Evolutionary conservation across 2,329 filamentous ascomycete species (phyloP).

Genomic region (Arthrobotrys iridis): DNA sequence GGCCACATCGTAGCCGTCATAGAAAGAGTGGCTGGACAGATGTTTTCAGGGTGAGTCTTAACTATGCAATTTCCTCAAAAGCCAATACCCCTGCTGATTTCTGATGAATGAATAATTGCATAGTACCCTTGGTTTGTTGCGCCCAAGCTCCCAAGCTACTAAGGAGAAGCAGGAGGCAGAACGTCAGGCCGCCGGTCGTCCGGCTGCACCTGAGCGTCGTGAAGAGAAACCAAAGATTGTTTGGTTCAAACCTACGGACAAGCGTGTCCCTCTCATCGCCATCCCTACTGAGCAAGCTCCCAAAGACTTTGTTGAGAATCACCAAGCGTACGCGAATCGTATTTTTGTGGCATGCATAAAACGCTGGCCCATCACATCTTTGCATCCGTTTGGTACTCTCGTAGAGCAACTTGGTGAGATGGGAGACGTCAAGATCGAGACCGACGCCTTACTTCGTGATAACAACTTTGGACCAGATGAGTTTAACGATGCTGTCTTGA

Average conservation of each 20-base stretch:
- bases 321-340: slow-evolving; percentile 95
- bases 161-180: slow-evolving; percentile 99
- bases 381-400: slow-evolving; percentile 96
- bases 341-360: slow-evolving; percentile 99
- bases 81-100: slow-evolving; percentile 54
- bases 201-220: slow-evolving; percentile 79
- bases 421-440: slow-evolving; percentile 97
- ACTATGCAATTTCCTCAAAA: background rate
- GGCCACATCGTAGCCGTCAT: slow-evolving; percentile 97
- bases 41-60: slow-evolving; percentile 79
- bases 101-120: too few relatives aligned
- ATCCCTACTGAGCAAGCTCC: slow-evolving; percentile 98
- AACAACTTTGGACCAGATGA: slow-evolving; percentile 99
- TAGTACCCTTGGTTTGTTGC: slow-evolving; percentile 86
- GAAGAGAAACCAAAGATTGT: slow-evolving; percentile 99
- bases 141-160: slow-evolving; percentile 96
- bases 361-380: slow-evolving; percentile 98
- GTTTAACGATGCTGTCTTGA: slow-evolving; percentile 94
- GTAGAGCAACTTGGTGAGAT: slow-evolving; percentile 97
- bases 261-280: slow-evolving; percentile 96
- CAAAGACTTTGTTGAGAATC: slow-evolving; percentile 97
- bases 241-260: slow-evolving; percentile 99
- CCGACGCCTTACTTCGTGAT: slow-evolving; percentile 92
- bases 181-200: slow-evolving; percentile 77
- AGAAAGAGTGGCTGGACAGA: slow-evolving; percentile 95